Evolutionary conservation across 345 rosid genomes (phyloP).

Genomic region (Syzygium grande): DNA sequence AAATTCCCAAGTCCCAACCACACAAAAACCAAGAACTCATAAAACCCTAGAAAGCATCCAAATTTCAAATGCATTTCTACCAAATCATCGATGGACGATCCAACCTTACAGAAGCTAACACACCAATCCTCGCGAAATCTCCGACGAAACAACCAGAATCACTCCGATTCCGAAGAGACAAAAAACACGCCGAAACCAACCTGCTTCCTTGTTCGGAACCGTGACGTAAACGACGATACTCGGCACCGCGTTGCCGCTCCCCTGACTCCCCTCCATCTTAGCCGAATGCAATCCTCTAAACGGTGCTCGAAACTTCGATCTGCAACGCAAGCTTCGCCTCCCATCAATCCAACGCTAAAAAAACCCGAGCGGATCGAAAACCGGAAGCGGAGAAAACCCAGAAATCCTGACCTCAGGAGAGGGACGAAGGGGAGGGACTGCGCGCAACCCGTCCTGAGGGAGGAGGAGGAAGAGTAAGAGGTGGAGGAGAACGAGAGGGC

Average conservation of each 20-base stretch:
- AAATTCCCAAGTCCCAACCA: neutral
- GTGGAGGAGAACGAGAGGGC: conserved; percentile 28
- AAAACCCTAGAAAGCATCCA: neutral
- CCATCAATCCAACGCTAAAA: neutral
- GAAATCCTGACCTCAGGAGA: conserved; percentile 30
- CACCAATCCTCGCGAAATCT: neutral
- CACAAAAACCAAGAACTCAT: neutral
- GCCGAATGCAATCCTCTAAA: conserved; percentile 9
- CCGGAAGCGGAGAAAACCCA: neutral
- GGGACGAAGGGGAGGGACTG: conserved; percentile 45
- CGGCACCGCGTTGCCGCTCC: conserved; percentile 43
- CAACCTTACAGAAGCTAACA: neutral
- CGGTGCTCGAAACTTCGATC: conserved; percentile 44
- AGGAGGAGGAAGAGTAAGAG: conserved; percentile 16
- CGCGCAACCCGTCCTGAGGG: conserved; percentile 41
- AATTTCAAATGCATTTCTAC: neutral
- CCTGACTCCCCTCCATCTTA: conserved; percentile 52
- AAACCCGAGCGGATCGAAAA: neutral
- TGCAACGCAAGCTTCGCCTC: conserved; percentile 2
- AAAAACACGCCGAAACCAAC: conserved; percentile 10
- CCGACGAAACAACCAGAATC: neutral
- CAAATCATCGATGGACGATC: neutral
- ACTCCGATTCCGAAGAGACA: neutral
- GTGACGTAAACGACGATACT: conserved; percentile 85
- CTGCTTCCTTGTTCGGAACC: conserved; percentile 85